phyloP scores from a whole-genome alignment of 345 rosid genomes.

The Durio zibethinus region DNA sequence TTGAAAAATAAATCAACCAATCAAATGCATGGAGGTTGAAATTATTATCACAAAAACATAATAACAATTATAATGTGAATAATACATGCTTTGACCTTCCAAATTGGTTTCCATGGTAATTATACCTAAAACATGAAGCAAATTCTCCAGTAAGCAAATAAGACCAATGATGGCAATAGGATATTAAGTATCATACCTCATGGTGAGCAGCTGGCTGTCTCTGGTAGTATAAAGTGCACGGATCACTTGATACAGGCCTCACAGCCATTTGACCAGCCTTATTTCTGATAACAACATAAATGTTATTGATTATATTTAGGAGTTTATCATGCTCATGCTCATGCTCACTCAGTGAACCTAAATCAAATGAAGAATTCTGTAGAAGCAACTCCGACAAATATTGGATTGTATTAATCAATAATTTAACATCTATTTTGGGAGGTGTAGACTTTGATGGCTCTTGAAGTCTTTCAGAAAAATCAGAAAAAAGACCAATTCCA shows the following conservation, averaged over 20 bases:
- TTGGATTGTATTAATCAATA: constrained; percentile 38
- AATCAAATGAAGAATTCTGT: constrained; percentile 36
- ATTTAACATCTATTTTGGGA: constrained; percentile 34
- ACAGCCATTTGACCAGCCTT: constrained; percentile 27
- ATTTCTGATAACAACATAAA: constrained; percentile 32
- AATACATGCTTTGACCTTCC: neutral
- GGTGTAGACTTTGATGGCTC: constrained; percentile 26
- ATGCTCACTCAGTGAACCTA: constrained; percentile 33
- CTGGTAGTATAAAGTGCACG: constrained; percentile 23
- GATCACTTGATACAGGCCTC: constrained; percentile 18
- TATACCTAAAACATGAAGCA: neutral
- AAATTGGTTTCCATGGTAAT: neutral
- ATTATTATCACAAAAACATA: neutral
- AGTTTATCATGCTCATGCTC: constrained; percentile 42
- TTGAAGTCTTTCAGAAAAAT: constrained; percentile 15
- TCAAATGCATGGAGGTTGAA: neutral
- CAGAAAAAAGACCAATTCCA: constrained; percentile 21
- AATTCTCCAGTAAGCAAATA: neutral
- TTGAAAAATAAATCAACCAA: neutral
- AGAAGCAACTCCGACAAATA: constrained; percentile 50
- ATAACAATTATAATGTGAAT: neutral
- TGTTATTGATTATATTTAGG: constrained; percentile 45
- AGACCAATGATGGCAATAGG: neutral
- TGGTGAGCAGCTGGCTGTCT: constrained; percentile 26
- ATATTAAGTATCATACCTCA: constrained; percentile 36